Evolutionary conservation across 768 basidiomycete genomes (phyloP).

Genomic region (Exsudoporus frostii): DNA sequence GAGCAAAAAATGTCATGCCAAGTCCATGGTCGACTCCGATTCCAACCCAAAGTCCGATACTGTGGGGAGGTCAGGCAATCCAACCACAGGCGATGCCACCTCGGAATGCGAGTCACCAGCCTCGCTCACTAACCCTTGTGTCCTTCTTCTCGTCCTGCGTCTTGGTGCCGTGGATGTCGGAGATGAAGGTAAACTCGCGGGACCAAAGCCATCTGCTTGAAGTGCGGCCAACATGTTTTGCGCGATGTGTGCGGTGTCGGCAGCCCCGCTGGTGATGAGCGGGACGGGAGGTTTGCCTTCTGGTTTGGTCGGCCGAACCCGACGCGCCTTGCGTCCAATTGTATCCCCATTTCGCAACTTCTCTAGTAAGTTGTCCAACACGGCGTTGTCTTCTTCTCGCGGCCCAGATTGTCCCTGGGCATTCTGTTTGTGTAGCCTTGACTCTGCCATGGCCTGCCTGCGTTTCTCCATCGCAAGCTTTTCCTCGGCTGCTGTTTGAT

Average conservation of each 20-base stretch:
- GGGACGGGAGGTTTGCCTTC: conserved; percentile 30
- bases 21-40: conserved; percentile 24
- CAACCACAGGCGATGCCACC: conserved; percentile 23
- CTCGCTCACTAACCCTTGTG: conserved; percentile 37
- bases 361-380: conserved; percentile 69
- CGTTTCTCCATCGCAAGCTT: conserved; percentile 64
- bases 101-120: conserved; percentile 30
- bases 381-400: conserved; percentile 54
- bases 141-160: conserved; percentile 28
- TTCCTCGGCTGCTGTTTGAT: conserved; percentile 72
- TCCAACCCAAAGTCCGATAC: conserved; percentile 29
- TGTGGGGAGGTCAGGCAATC: conserved; percentile 25
- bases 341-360: conserved; percentile 70
- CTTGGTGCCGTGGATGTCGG: conserved; percentile 39
- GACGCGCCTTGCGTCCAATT: conserved; percentile 53
- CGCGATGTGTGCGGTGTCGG: conserved; percentile 52
- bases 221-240: conserved; percentile 74
- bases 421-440: conserved; percentile 53
- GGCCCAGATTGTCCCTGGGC: conserved; percentile 39
- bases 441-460: conserved; percentile 62
- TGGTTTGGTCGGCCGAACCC: conserved; percentile 39
- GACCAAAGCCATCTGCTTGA: conserved; percentile 63
- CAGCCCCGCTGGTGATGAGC: conserved; percentile 26
- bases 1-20: conserved; percentile 25
- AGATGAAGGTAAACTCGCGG: conserved; percentile 43